Evolutionary conservation across 2,329 filamentous ascomycete species (phyloP), one percentile per base, ranked within the genome.

Genomic region (Xylariaceae sp.): DNA sequence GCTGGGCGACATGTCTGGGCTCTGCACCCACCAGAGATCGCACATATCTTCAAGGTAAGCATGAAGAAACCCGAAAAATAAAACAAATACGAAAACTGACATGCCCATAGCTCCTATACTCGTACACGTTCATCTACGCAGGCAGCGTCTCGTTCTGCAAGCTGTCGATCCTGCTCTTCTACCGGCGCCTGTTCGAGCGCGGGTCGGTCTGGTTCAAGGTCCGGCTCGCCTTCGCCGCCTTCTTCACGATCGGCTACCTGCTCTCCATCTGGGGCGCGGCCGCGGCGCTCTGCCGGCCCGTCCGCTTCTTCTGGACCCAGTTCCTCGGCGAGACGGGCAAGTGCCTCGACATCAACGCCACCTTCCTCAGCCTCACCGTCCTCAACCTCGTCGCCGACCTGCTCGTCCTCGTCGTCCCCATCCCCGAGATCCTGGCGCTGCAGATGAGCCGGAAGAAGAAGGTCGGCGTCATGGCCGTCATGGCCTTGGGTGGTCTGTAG

Each of bases 401-500:
- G 4, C 38, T 55, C n/a, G 56, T 61, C 19, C 38, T 61, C 15
- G 18, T 50, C 18, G 47, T 59, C 3, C 59, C 59, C 8, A 53
- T 59, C 11, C 58, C 57, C 13, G 48, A 52, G 21, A 56, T 60
- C 5, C 33, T 55, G 12, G 45, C 47, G 31, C 47, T 61, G 14
- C 54, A 61, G 28, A 57, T 61, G 58, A 47, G 36, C 13, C 43
- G 18, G 2, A 43, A 44, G 13, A 53, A 57, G 38, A 58, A 57
- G 43, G 7, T 56, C 6, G 51, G 51, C 12, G 53, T 61, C 14
- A 51, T 49, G 23, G 53, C 44, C 19, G 55, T 61, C 14, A 52
- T 61, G 47, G 28, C 57, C 18, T 38, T 61, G 15, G 59, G 59
- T 28, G 44, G 52, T 42, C 56, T 61, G 56, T 59, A 48, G 46